Base-by-base conservation (phyloP, 192 early-diverging fungal genomes). In the Backusella liffmaniae region DNA sequence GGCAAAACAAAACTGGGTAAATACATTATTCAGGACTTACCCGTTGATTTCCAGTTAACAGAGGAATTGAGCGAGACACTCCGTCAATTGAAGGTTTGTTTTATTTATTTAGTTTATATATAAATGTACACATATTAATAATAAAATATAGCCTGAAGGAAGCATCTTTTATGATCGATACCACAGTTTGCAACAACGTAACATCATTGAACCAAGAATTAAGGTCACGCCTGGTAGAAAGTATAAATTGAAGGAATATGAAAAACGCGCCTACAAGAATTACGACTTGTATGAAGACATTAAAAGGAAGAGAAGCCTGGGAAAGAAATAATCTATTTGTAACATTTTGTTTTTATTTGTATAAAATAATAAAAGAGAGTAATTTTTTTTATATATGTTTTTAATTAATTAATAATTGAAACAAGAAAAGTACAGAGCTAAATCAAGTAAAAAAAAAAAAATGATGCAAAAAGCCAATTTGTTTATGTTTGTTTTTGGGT, bases 151-250 rank as follows among this genome's bases (percentile, higher is more conserved):
- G 83, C 90, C 90, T 18, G 90, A 91, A 78, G 90, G 90, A 21
- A 90, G 84, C 44, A 56, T 90, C 18, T 84, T 90, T 70, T 83
- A 77, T 72, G 89, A 90, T 69, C 81, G 88, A 39, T 87, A 87
- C 77, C 73, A 76, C 76, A 87, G 86, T 66, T 77, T 87, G 72
- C 81, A 86, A 66, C 73, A 89, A 71, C 83, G 88, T 53, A 89
- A 87, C 46, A 83, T 89, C 49, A 86, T 89, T 70, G 88, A 87
- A 74, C 83, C 88, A 15, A 78, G 86, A 79, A 68, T 86, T 18
- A 82, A 76, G 23, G 82, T 87, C 66, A 79, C 74, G 26, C 74
- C 78, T 62, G 78, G 78, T 26, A 76, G 83, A 75, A 80, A 83
- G 74, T 88, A 88, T 73, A 80, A 77, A 56, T 81, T 86, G 73